A percentile compares a stretch with the other conserved stretches of the same genome.
phyloP scores from a whole-genome alignment of 148 eudicot species.

The Chenopodium album region DNA sequence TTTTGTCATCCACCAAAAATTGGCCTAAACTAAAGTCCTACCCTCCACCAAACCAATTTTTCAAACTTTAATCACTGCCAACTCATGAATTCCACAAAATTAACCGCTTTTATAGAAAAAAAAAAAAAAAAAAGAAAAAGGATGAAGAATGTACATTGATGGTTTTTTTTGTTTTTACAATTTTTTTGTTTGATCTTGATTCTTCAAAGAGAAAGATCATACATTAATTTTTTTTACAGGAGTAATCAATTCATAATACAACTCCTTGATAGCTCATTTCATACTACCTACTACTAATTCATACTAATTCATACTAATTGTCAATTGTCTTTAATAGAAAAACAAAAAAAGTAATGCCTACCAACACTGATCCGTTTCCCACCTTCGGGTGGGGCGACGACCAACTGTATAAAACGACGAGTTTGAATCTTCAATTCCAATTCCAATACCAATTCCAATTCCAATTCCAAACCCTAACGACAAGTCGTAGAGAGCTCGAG shows the following conservation, averaged over 20 bases:
- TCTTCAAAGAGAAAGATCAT: too few species aligned
- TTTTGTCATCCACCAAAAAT: neutral
- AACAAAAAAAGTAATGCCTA: slow-evolving; percentile 7
- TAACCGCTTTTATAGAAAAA: too few species aligned
- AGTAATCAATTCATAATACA: too few species aligned
- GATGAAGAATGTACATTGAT: neutral
- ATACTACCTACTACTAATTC: neutral
- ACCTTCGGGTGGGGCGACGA: slow-evolving; percentile 38
- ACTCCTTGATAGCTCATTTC: too few species aligned
- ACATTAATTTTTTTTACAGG: too few species aligned
- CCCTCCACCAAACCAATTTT: neutral
- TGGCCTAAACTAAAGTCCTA: neutral
- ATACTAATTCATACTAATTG: neutral
- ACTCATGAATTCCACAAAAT: too few species aligned
- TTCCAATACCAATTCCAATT: neutral
- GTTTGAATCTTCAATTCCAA: neutral
- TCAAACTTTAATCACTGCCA: too few species aligned
- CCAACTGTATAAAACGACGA: slow-evolving; percentile 13
- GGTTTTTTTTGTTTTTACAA: too few species aligned
- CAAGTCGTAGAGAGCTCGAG: slow-evolving; percentile 36
- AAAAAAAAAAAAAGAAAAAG: too few species aligned
- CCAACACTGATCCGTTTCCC: slow-evolving; percentile 89
- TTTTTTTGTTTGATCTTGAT: too few species aligned
- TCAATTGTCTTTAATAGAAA: neutral
- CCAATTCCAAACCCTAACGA: slow-evolving; percentile 15